A percentile compares a stretch with the other conserved stretches of the same genome.
phyloP scores from a whole-genome alignment of 768 basidiomycete genomes.

The Amanita pallidorosea region DNA sequence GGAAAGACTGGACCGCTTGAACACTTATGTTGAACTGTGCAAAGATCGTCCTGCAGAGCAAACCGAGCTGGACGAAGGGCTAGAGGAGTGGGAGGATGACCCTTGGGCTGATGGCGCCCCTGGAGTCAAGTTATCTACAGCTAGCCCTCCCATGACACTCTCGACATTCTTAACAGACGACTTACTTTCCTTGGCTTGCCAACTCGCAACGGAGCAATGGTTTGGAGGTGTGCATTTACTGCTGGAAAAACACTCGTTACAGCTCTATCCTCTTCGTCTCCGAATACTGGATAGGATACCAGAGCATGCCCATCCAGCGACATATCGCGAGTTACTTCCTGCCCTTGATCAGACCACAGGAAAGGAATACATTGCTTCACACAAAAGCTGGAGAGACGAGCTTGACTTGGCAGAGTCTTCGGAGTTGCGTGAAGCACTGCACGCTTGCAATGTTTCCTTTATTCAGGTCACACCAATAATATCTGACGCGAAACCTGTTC shows the following conservation, averaged over 20 bases:
- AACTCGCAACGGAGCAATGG: slow-evolving; percentile 53
- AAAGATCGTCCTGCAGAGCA: slow-evolving; percentile 27
- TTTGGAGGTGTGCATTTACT: slow-evolving; percentile 51
- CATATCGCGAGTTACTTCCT: slow-evolving; percentile 56
- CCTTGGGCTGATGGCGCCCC: slow-evolving; percentile 52
- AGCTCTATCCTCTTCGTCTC: slow-evolving; percentile 63
- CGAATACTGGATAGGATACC: slow-evolving; percentile 66
- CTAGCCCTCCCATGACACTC: slow-evolving; percentile 36
- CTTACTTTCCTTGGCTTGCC: slow-evolving; percentile 46
- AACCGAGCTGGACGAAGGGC: slow-evolving; percentile 34
- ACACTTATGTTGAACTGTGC: slow-evolving; percentile 60
- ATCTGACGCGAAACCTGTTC: slow-evolving; percentile 9
- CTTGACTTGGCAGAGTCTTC: slow-evolving; percentile 49
- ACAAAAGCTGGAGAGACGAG: slow-evolving; percentile 37
- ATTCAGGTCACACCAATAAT: not conserved
- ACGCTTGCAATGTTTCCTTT: slow-evolving; percentile 10
- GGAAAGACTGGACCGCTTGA: slow-evolving; percentile 54
- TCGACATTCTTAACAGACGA: slow-evolving; percentile 52
- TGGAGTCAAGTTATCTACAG: slow-evolving; percentile 18
- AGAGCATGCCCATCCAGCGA: slow-evolving; percentile 53
- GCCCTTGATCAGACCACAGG: slow-evolving; percentile 38
- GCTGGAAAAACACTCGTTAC: slow-evolving; percentile 39
- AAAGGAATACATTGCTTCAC: slow-evolving; percentile 24
- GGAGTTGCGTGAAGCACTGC: slow-evolving; percentile 31
- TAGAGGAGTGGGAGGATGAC: slow-evolving; percentile 69